A percentile compares a stretch with the other conserved stretches of the same genome.
Evolutionary conservation across 257 asterid species (phyloP).

Genomic region (Rehmannia glutinosa): DNA sequence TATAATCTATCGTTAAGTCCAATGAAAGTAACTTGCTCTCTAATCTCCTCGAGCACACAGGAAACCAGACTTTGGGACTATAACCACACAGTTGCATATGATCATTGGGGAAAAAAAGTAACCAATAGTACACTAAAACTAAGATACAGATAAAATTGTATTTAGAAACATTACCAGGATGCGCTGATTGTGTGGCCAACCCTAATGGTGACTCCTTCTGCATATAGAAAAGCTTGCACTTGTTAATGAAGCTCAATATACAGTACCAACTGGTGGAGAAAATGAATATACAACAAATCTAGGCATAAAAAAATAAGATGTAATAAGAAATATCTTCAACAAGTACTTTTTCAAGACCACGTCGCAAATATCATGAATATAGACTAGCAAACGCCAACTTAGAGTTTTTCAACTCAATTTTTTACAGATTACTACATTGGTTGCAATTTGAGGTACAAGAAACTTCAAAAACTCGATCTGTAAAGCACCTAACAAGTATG

Average conservation of each 20-base stretch:
- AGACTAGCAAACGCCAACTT: not conserved
- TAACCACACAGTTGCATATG: not conserved
- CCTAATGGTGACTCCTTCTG: conserved; percentile 84
- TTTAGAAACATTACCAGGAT: conserved; percentile 57
- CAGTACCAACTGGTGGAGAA: not conserved
- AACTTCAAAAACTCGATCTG: not conserved
- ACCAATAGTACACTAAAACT: not conserved
- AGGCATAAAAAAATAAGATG: not conserved
- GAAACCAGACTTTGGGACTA: not conserved
- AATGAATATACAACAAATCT: not conserved
- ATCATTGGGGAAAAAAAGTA: not conserved
- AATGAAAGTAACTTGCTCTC: not conserved
- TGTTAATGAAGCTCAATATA: not conserved
- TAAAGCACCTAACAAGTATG: not conserved
- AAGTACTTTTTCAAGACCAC: not conserved
- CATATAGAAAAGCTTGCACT: conserved; percentile 3
- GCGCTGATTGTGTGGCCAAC: conserved; percentile 73
- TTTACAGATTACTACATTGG: not conserved
- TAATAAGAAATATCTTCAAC: not conserved
- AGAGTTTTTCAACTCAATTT: not conserved
- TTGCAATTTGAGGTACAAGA: not conserved
- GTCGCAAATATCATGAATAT: too few relatives aligned
- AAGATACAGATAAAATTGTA: not conserved
- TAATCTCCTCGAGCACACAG: not conserved
- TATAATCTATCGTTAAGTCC: not conserved